Evolutionary conservation across 2,329 filamentous ascomycete genomes (phyloP).

Genomic region (Westerdykella sp.): DNA sequence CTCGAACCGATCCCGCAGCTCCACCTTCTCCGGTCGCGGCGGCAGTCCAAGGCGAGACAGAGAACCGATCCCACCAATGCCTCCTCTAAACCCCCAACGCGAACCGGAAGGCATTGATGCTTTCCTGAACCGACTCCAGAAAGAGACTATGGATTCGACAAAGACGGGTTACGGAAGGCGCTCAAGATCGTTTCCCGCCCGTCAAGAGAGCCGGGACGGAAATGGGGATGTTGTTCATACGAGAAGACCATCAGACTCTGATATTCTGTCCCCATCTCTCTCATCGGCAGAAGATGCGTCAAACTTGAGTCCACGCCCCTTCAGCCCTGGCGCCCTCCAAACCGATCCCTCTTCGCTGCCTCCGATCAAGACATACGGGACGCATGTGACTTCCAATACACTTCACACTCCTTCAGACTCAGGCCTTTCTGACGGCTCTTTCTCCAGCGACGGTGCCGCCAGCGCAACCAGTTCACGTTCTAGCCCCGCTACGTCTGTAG

Average conservation of each 20-base stretch:
- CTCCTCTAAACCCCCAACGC: conserved; percentile 11
- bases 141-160: conserved; percentile 21
- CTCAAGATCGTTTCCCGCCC: conserved; percentile 16
- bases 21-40: conserved; percentile 25
- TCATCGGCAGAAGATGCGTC: neutral
- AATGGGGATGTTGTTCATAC: conserved; percentile 16
- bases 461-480: conserved; percentile 35
- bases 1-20: conserved; percentile 28
- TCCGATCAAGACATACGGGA: conserved; percentile 12
- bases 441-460: conserved; percentile 27
- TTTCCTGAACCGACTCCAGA: conserved; percentile 33
- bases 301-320: neutral
- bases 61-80: conserved; percentile 16
- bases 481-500: conserved; percentile 34
- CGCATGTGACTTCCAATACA: conserved; percentile 21
- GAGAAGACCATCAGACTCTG: conserved; percentile 23
- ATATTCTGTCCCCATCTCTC: neutral
- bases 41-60: conserved; percentile 3
- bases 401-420: conserved; percentile 38
- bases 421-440: conserved; percentile 36
- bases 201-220: conserved; percentile 18
- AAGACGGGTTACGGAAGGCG: conserved; percentile 12
- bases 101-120: conserved; percentile 32
- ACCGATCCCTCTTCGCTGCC: conserved; percentile 9
- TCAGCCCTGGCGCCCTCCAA: neutral